phyloP scores from a whole-genome alignment of 441 rosid genomes.

The Syzygium malaccense region DNA sequence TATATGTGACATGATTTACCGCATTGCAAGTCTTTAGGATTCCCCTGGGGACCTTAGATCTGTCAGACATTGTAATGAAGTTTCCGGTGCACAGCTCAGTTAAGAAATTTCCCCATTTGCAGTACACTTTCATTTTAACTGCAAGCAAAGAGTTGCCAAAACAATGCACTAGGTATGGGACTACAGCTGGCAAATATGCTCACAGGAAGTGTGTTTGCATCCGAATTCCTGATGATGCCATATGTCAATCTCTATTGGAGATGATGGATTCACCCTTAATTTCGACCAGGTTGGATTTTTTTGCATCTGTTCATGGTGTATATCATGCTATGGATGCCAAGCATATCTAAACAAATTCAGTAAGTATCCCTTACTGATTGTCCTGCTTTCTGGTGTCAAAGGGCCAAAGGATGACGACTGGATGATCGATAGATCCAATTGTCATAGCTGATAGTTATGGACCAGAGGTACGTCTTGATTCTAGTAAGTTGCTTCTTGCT shows the following conservation, averaged over 20 bases:
- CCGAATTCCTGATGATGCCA: slow-evolving; percentile 75
- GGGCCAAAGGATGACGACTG: slow-evolving; percentile 67
- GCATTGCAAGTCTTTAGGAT: neutral
- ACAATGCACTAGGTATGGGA: slow-evolving; percentile 66
- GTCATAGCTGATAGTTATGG: slow-evolving; percentile 78
- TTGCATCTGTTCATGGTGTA: neutral
- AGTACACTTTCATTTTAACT: slow-evolving; percentile 95
- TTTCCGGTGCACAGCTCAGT: neutral
- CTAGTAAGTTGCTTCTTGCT: neutral
- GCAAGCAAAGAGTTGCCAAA: slow-evolving; percentile 89
- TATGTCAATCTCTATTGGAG: slow-evolving; percentile 70
- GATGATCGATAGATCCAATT: slow-evolving; percentile 88
- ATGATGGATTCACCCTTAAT: slow-evolving; percentile 77
- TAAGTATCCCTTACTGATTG: slow-evolving; percentile 7
- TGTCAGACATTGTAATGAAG: neutral
- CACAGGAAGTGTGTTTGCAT: slow-evolving; percentile 73
- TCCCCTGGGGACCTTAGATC: neutral
- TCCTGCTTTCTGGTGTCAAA: slow-evolving; percentile 58
- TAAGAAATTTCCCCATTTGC: slow-evolving; percentile 20
- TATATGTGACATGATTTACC: neutral
- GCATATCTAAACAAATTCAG: neutral
- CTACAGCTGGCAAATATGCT: slow-evolving; percentile 65
- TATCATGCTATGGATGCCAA: neutral
- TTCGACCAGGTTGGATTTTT: slow-evolving; percentile 64
- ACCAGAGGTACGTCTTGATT: slow-evolving; percentile 54